Evolutionary conservation across 2,329 filamentous ascomycete genomes (phyloP).

Genomic region (Arachnomyces sp.): DNA sequence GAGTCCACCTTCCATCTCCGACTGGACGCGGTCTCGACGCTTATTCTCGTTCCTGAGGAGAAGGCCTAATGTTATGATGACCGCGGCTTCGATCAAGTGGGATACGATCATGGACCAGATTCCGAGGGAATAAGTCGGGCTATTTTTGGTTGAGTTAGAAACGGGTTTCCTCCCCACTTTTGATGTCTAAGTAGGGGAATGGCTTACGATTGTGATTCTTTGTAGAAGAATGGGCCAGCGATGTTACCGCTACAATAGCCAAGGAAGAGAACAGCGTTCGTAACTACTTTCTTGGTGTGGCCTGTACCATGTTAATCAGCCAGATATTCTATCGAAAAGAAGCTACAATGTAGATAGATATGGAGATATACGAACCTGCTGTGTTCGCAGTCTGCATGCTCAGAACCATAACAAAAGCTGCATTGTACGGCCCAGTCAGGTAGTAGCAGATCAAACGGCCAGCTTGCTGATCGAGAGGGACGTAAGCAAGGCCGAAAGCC

Average conservation of each 20-base stretch:
- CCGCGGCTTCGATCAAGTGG: slow-evolving; percentile 44
- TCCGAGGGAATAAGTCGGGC: slow-evolving; percentile 43
- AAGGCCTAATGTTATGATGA: slow-evolving; percentile 41
- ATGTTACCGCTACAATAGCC: slow-evolving; percentile 57
- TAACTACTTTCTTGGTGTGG: slow-evolving; percentile 58
- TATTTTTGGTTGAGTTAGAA: slow-evolving; percentile 7
- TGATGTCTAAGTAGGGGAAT: not conserved
- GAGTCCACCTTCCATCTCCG: slow-evolving; percentile 38
- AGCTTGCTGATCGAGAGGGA: slow-evolving; percentile 43
- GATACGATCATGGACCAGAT: slow-evolving; percentile 53
- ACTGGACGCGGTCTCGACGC: slow-evolving; percentile 43
- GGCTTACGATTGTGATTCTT: slow-evolving; percentile 42
- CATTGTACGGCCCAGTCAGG: slow-evolving; percentile 49
- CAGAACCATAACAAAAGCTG: slow-evolving; percentile 45
- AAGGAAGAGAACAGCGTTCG: slow-evolving; percentile 55
- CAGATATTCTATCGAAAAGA: slow-evolving; percentile 9
- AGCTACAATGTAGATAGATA: slow-evolving; percentile 13
- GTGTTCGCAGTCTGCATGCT: slow-evolving; percentile 41
- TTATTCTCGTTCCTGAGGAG: slow-evolving; percentile 44
- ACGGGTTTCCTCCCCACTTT: not conserved
- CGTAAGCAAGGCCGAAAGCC: slow-evolving; percentile 51
- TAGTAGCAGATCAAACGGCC: slow-evolving; percentile 54
- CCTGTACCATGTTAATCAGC: slow-evolving; percentile 27
- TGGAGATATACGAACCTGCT: slow-evolving; percentile 25
- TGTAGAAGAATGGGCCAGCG: slow-evolving; percentile 57